A percentile compares a stretch with the other conserved stretches of the same genome.
Conservation (phyloP, 2,329 filamentous ascomycete genomes). For the Kalmusia sp. region DNA sequence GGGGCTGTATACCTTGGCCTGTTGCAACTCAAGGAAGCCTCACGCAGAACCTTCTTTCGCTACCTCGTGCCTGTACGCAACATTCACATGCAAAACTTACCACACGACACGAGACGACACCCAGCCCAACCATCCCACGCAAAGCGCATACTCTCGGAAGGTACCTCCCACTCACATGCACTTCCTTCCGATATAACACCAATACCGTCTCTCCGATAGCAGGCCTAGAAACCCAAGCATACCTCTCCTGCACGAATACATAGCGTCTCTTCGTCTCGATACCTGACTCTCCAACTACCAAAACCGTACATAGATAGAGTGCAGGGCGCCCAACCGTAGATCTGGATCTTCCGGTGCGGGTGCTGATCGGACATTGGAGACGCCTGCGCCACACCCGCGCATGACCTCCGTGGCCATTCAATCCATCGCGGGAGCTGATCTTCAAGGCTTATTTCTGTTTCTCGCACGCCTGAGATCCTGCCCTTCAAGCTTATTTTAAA, state of each 20-base stretch:
- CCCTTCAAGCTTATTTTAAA: background rate
- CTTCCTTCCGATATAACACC: background rate
- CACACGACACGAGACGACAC: too few relatives aligned
- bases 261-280: too few relatives aligned
- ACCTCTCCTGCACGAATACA: background rate
- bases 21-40: background rate
- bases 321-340: background rate
- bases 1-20: too few relatives aligned
- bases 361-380: slow-evolving; percentile 1
- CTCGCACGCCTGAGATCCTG: background rate
- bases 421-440: background rate
- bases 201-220: background rate
- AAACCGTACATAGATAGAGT: background rate
- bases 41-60: background rate
- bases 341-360: slow-evolving; percentile 1
- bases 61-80: background rate
- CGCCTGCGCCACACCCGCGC: background rate
- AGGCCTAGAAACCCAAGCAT: background rate
- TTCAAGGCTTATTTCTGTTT: background rate
- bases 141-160: background rate
- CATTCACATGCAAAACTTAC: background rate
- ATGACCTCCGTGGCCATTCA: background rate
- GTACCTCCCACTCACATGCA: background rate
- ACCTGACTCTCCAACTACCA: background rate
- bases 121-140: too few relatives aligned